Percentiles rank a stretch among this genome's conserved stretches.
Evolutionary conservation across 2,329 filamentous ascomycete species (phyloP).

Genomic region (Curvularia lunata): DNA sequence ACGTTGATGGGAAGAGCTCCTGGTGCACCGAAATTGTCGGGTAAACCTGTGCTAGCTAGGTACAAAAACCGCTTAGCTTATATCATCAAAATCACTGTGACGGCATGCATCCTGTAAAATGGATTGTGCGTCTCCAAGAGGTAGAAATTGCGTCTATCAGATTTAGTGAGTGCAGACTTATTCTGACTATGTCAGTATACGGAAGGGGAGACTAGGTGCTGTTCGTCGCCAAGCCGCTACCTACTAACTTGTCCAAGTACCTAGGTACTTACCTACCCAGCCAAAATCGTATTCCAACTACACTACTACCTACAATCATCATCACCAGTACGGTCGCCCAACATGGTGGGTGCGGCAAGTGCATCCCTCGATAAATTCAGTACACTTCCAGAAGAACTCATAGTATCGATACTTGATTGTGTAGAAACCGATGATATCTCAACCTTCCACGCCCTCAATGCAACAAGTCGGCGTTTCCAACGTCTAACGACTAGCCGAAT

Average conservation of each 20-base stretch:
- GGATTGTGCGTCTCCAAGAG: too few species aligned
- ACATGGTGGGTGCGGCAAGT: background rate
- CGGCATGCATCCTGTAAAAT: too few species aligned
- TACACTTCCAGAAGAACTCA: slow-evolving; percentile 15
- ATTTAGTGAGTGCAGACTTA: too few species aligned
- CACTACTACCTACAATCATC: background rate
- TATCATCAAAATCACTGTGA: too few species aligned
- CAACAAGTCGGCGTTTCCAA: slow-evolving; percentile 10
- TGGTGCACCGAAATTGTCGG: too few species aligned
- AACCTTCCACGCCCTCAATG: slow-evolving; percentile 7
- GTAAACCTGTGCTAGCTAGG: too few species aligned
- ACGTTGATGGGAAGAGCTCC: too few species aligned
- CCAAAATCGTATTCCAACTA: slow-evolving; percentile 37
- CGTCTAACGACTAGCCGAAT: slow-evolving; percentile 10
- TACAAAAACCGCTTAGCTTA: too few species aligned
- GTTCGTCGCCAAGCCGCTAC: background rate
- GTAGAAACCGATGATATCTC: slow-evolving; percentile 5
- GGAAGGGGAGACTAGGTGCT: background rate
- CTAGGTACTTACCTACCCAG: too few species aligned
- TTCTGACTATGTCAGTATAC: too few species aligned
- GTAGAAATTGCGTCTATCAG: too few species aligned
- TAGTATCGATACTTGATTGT: slow-evolving; percentile 10
- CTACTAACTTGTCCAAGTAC: background rate
- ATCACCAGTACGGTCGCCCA: background rate
- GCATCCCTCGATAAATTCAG: background rate